Conservation (phyloP, 176 grass and related monocot genomes). For the Raddia guianensis region DNA sequence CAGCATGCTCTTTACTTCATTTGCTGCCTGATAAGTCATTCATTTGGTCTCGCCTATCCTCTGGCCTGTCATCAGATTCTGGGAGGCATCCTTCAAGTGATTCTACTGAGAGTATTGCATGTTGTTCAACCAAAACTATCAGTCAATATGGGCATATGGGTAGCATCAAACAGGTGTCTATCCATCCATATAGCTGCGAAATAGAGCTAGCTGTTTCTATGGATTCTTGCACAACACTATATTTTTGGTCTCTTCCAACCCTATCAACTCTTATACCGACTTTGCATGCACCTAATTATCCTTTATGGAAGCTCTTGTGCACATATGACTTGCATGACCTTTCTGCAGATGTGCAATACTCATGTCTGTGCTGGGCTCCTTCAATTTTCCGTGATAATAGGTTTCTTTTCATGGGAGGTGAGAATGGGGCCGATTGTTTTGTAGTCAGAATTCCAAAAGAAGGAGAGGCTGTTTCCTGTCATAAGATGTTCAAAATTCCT, state of each 20-base stretch:
- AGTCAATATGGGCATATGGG: conserved; percentile 72
- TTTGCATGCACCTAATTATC: conserved; percentile 53
- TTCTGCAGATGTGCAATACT: conserved; percentile 60
- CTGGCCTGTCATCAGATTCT: conserved; percentile 45
- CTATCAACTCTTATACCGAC: conserved; percentile 64
- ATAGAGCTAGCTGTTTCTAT: conserved; percentile 83
- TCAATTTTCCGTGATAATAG: conserved; percentile 57
- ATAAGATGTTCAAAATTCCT: conserved; percentile 72
- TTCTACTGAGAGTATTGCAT: conserved; percentile 47
- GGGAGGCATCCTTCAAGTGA: conserved; percentile 44
- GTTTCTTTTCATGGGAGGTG: conserved; percentile 79
- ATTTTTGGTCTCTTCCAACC: conserved; percentile 86
- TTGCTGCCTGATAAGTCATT: conserved; percentile 65
- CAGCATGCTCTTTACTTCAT: conserved; percentile 77
- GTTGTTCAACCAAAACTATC: conserved; percentile 46
- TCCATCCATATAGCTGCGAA: conserved; percentile 69
- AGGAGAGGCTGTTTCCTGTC: conserved; percentile 50
- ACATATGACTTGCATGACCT: conserved; percentile 57
- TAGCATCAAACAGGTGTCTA: conserved; percentile 66
- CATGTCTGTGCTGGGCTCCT: conserved; percentile 85
- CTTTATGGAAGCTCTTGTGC: conserved; percentile 74
- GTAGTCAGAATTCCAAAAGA: conserved; percentile 58
- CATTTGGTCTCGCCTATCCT: conserved; percentile 51
- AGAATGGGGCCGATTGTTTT: conserved; percentile 77
- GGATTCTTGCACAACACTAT: conserved; percentile 72